Conservation (phyloP, 371 early-diverging fungal species). For the Globomyces sp. region DNA sequence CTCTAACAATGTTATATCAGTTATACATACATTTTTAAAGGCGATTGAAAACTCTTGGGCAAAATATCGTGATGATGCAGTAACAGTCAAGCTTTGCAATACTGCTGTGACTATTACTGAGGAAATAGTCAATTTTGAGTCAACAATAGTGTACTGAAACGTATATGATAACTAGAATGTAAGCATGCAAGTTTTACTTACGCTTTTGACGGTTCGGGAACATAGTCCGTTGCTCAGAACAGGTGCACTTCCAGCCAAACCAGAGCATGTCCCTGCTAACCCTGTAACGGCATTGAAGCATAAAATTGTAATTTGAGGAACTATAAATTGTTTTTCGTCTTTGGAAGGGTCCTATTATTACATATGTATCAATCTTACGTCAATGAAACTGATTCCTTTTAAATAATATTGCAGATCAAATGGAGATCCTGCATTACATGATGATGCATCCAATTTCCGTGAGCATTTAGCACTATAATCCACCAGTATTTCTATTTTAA, state of each 20-base stretch:
- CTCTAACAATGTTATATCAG: too few relatives aligned
- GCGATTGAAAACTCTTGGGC: not conserved
- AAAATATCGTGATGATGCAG: slow-evolving; percentile 19
- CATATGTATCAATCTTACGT: slow-evolving; percentile 10
- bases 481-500: not conserved
- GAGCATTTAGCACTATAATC: not conserved
- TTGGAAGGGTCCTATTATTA: too few relatives aligned
- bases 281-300: not conserved
- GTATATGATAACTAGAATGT: not conserved
- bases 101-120: not conserved
- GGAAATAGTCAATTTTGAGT: slow-evolving; percentile 10
- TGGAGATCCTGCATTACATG: slow-evolving; percentile 18
- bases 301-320: not conserved
- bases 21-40: too few relatives aligned
- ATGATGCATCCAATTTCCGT: not conserved
- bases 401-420: slow-evolving; percentile 29
- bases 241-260: not conserved
- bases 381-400: slow-evolving; percentile 17
- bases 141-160: slow-evolving; percentile 18
- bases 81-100: not conserved
- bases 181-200: not conserved
- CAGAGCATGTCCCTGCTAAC: not conserved
- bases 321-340: not conserved
- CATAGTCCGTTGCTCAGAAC: slow-evolving; percentile 13
- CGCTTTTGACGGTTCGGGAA: slow-evolving; percentile 4